phyloP scores from a whole-genome alignment of 495 filamentous ascomycete species.

The Penicillium paxilli region DNA sequence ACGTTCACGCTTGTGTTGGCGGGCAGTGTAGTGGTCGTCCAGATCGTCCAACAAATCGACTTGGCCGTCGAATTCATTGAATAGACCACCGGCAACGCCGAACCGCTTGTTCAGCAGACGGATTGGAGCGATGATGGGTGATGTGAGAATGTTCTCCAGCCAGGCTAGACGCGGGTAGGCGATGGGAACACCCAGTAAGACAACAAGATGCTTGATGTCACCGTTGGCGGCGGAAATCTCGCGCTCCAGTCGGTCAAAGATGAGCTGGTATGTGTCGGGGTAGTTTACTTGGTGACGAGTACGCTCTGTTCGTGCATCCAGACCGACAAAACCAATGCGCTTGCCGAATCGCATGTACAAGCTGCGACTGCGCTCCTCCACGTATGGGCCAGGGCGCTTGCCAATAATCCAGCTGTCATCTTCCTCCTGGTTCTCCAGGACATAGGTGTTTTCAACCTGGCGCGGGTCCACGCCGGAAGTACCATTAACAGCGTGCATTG shows the following conservation, averaged over 20 bases:
- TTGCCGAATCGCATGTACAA: conserved; percentile 84
- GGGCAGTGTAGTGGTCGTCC: conserved; percentile 93
- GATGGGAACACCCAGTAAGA: conserved; percentile 89
- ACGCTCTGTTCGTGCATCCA: conserved; percentile 90
- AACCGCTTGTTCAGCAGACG: conserved; percentile 90
- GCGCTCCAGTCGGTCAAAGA: conserved; percentile 67
- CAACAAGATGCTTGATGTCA: conserved; percentile 76
- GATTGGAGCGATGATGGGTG: conserved; percentile 80
- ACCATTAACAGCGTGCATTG: conserved; percentile 48
- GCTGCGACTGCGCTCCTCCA: conserved; percentile 75
- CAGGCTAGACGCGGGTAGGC: conserved; percentile 92
- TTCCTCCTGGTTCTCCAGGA: conserved; percentile 55
- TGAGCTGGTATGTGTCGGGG: conserved; percentile 80
- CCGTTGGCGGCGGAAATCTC: conserved; percentile 64
- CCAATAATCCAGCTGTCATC: conserved; percentile 83
- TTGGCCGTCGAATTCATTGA: conserved; percentile 91
- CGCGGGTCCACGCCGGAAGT: conserved; percentile 58
- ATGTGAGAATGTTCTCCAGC: conserved; percentile 87
- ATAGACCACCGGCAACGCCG: conserved; percentile 78
- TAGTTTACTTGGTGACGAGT: conserved; percentile 92
- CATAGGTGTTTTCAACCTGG: conserved; percentile 68
- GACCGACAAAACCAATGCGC: conserved; percentile 78
- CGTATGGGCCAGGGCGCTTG: conserved; percentile 71
- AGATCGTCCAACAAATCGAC: conserved; percentile 91
- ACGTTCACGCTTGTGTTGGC: conserved; percentile 87